Evolutionary conservation across 371 early-diverging fungal genomes (phyloP), one percentile per base, ranked within the genome.

Genomic region (Actinomortierella wolfii): DNA sequence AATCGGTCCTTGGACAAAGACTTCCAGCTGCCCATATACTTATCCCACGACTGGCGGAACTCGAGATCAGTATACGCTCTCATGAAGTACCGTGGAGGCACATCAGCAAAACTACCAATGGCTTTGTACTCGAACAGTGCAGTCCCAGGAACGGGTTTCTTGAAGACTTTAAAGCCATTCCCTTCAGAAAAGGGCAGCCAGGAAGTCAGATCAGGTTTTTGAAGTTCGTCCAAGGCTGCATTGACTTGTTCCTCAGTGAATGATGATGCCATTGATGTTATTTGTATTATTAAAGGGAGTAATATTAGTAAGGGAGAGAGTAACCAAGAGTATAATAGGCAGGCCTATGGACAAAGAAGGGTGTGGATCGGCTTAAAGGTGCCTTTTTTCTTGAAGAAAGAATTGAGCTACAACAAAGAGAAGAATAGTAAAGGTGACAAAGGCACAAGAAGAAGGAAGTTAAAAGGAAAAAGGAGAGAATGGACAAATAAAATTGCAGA

Each of bases 31-130:
- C 69, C 25, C 81, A 83, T 81, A 48, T 80, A 75, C 8, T 75
- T 66, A 41, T 82, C 83, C 83, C 81, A 81, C 23, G 70, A 66
- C 54, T 78, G 77, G 52, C 83, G 76, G 64, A 73, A 80, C 17
- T 76, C 77, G 2, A 81, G 64, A 51, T 82, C 81, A 1, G 58
- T 70, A 52, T 70, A 70, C 0, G 65, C 65, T 8, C 51, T 47
- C 26, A 70, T 49, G 0, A 70, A 55, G 21, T 70, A 70, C 21
- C 56, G 43, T 2, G 51, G 48, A 24, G 70, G 70, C 24, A 70
- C 58, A 54, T 64, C 70, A 1, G 54, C 54, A 42, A 54, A 71
- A 17, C 58, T 39, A 47, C 71, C 71, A 18, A 71, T 55, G 34
- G 65, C 66, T 50, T 71, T 71, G 66, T 71, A 71, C 48, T 71